Conservation (phyloP, 2,329 filamentous ascomycete species). For the Nothopassalora personata region DNA sequence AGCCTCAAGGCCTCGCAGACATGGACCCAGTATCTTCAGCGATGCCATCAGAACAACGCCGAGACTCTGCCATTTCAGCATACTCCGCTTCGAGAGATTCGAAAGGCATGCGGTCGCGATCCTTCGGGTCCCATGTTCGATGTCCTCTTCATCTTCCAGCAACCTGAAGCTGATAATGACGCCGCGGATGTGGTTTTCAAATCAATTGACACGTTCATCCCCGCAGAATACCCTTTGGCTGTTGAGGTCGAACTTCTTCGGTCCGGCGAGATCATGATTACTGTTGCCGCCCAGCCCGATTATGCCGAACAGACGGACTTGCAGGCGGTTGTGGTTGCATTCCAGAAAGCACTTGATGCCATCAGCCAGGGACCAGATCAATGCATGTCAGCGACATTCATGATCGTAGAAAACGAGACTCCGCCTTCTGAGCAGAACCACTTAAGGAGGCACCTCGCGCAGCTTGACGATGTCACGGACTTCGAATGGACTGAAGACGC, state of each 20-base stretch:
- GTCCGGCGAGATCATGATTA: constrained; percentile 49
- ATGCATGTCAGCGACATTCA: constrained; percentile 10
- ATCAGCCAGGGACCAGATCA: constrained; percentile 8
- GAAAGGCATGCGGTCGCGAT: constrained; percentile 66
- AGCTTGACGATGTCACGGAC: constrained; percentile 23
- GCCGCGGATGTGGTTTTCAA: constrained; percentile 44
- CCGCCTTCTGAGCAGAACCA: not conserved
- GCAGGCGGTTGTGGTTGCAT: constrained; percentile 8
- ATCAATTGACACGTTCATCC: constrained; percentile 42
- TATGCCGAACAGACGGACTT: constrained; percentile 33
- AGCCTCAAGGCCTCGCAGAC: constrained; percentile 41
- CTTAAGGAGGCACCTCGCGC: not conserved
- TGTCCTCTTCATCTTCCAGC: constrained; percentile 75
- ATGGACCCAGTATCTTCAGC: constrained; percentile 56
- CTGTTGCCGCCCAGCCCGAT: constrained; percentile 54
- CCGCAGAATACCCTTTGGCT: constrained; percentile 69
- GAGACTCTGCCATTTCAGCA: constrained; percentile 68
- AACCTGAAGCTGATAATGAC: constrained; percentile 19
- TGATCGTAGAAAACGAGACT: constrained; percentile 1
- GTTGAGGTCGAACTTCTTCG: constrained; percentile 61
- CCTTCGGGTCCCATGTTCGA: constrained; percentile 64
- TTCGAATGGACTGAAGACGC: constrained; percentile 59
- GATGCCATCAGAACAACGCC: constrained; percentile 67
- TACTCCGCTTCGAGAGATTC: constrained; percentile 70
- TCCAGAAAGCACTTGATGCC: constrained; percentile 11